These are phyloP conservation scores for Evansstolkia leycettana DNA, from an alignment of 495 filamentous ascomycete genomes.

Conservation along the genomic window DNA sequence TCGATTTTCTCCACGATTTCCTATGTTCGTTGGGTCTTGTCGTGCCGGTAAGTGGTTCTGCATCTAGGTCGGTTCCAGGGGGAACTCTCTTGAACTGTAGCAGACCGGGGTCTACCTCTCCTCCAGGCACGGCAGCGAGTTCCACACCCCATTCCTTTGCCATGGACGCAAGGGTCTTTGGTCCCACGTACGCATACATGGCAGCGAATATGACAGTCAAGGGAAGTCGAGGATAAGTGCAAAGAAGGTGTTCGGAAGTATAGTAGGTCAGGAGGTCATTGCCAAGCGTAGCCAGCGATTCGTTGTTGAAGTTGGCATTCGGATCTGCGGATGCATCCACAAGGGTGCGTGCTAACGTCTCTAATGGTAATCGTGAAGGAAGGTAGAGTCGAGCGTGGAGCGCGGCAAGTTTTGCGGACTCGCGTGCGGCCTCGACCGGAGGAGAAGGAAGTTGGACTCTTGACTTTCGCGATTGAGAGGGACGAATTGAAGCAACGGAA, in stretches of 20 bases:
- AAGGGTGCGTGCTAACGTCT: conserved; percentile 76
- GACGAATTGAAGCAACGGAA: conserved; percentile 10
- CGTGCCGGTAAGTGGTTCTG: conserved; percentile 8
- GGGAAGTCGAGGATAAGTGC: conserved; percentile 80
- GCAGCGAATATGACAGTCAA: conserved; percentile 70
- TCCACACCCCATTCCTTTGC: conserved; percentile 86
- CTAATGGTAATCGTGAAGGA: conserved; percentile 65
- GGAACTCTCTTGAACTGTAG: conserved; percentile 61
- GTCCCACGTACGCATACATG: conserved; percentile 69
- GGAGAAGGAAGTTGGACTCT: conserved; percentile 49
- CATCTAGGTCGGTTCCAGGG: conserved; percentile 39
- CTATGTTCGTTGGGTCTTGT: conserved; percentile 29
- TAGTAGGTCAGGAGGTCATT: conserved; percentile 74
- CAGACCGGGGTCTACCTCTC: conserved; percentile 86
- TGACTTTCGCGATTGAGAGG: conserved; percentile 13
- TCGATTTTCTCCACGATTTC: conserved; percentile 55
- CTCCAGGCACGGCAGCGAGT: conserved; percentile 64
- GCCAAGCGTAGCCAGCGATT: conserved; percentile 69
- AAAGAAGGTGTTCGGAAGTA: conserved; percentile 74
- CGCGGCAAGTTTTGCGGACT: conserved; percentile 83
- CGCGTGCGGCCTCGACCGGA: conserved; percentile 48
- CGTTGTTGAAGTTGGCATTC: conserved; percentile 66
- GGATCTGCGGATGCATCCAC: conserved; percentile 74
- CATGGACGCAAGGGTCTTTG: conserved; percentile 54
- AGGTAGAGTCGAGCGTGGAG: conserved; percentile 86